phyloP scores from a whole-genome alignment of 257 asterid species.

The Nicotiana benthamiana region DNA sequence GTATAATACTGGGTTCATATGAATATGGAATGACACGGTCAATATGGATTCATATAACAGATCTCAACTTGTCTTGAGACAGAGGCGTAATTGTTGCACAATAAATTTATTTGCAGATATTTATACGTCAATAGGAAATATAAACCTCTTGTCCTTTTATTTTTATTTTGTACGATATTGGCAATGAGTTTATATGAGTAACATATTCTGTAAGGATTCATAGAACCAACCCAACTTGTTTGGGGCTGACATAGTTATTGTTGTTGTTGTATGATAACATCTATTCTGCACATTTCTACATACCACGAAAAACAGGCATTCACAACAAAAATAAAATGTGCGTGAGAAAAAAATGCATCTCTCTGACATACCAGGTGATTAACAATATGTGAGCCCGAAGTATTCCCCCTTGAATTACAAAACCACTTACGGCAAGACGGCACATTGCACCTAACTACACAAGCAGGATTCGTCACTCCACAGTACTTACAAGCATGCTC shows the following conservation, averaged over 20 bases:
- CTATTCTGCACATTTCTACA: not conserved
- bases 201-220: no score
- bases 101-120: no score
- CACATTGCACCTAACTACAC: slow-evolving; percentile 92
- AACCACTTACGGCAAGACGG: slow-evolving; percentile 97
- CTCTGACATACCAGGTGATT: slow-evolving; percentile 84
- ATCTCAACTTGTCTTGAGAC: no score
- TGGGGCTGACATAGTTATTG: not conserved
- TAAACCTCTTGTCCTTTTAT: no score
- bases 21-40: no score
- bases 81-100: no score
- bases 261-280: not conserved
- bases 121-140: no score
- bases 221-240: no score
- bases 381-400: slow-evolving; percentile 98
- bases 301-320: not conserved
- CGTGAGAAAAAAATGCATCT: not conserved
- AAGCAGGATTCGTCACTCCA: slow-evolving; percentile 93
- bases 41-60: no score
- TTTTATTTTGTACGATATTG: no score
- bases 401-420: slow-evolving; percentile 96
- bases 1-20: no score
- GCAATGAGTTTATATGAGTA: no score
- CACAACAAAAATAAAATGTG: not conserved
- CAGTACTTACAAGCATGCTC: slow-evolving; percentile 97